A percentile compares a stretch with the other conserved stretches of the same genome.
Evolutionary conservation across 805 yeast species (phyloP).

Genomic region (Metschnikowia peoriensis): DNA sequence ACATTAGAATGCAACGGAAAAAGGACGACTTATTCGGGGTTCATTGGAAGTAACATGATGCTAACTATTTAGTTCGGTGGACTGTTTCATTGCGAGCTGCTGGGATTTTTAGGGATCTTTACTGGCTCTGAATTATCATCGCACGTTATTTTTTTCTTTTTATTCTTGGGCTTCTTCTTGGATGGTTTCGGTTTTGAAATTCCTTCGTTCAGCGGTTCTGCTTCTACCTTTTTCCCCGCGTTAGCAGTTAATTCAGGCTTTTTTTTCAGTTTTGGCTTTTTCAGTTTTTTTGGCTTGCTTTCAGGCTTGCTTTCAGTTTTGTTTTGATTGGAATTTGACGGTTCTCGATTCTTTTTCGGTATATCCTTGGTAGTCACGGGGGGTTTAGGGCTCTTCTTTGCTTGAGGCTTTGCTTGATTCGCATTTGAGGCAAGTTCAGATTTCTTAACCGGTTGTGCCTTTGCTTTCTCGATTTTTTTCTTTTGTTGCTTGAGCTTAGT

Average conservation of each 20-base stretch:
- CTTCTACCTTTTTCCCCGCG: not conserved
- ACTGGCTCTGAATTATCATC: not conserved
- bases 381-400: not conserved
- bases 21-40: too few species aligned
- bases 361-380: not conserved
- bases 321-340: not conserved
- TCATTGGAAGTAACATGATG: too few species aligned
- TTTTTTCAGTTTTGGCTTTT: not conserved
- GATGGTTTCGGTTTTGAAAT: not conserved
- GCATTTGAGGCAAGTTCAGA: not conserved
- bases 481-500: not conserved
- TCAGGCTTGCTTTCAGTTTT: constrained; percentile 5
- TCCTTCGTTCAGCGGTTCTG: not conserved
- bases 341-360: not conserved
- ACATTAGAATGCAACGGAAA: too few species aligned
- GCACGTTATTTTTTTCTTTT: not conserved
- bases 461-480: not conserved
- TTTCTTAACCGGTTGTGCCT: not conserved
- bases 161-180: not conserved
- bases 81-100: not conserved
- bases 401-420: not conserved
- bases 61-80: too few species aligned
- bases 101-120: not conserved
- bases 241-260: not conserved
- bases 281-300: constrained; percentile 5